phyloP scores from a whole-genome alignment of 139 green algal genomes.

The Mesotaenium endlicherianum region DNA sequence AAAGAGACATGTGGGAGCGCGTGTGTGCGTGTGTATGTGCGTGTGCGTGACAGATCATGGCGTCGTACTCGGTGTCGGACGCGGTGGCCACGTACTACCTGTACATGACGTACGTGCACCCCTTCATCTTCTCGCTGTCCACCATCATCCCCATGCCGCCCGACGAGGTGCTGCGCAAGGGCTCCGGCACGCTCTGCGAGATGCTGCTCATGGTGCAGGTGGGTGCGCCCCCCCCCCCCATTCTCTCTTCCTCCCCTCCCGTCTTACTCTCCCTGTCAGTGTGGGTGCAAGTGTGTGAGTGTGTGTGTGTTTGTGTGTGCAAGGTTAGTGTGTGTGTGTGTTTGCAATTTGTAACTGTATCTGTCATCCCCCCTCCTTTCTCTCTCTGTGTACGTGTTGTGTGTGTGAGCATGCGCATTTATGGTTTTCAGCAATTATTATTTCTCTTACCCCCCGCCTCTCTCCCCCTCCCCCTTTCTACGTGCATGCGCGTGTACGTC shows the following conservation, averaged over 20 bases:
- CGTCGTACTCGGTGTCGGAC: slow-evolving; percentile 95
- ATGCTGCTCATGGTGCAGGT: slow-evolving; percentile 92
- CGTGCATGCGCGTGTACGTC: too few species aligned
- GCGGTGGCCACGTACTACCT: slow-evolving; percentile 97
- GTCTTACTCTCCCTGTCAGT: neutral
- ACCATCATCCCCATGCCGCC: slow-evolving; percentile 98
- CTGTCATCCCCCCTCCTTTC: too few species aligned
- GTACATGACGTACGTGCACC: slow-evolving; percentile 99
- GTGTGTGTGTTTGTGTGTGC: slow-evolving; percentile 6
- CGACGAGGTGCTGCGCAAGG: slow-evolving; percentile 95
- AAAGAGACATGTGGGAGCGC: too few species aligned
- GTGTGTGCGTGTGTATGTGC: too few species aligned
- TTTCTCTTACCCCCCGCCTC: neutral
- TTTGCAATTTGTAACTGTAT: too few species aligned
- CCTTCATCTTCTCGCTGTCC: slow-evolving; percentile 97
- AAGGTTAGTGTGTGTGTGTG: too few species aligned
- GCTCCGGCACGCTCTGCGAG: slow-evolving; percentile 94
- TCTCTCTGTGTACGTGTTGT: too few species aligned
- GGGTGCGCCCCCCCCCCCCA: neutral
- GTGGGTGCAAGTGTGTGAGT: slow-evolving; percentile 21
- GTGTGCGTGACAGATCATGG: slow-evolving; percentile 73
- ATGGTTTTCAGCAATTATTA: too few species aligned
- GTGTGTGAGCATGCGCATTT: too few species aligned
- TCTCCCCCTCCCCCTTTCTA: too few species aligned
- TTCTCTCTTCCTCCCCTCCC: neutral